These are phyloP conservation scores for Monoraphidium neglectum DNA, from an alignment of 139 green algal genomes.

Conservation along the genomic window DNA sequence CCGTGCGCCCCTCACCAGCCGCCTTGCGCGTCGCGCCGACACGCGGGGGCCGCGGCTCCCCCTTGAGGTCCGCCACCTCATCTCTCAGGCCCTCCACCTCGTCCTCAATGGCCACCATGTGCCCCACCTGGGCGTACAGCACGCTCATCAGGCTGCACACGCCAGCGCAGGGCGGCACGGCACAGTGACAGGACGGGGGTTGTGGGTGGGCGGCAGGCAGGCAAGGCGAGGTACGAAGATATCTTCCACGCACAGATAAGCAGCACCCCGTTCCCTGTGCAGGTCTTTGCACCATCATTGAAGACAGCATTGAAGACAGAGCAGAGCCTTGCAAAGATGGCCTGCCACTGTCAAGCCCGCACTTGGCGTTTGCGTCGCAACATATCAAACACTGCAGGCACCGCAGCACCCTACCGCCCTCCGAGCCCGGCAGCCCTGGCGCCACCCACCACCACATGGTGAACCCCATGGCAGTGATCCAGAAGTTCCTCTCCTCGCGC, in stretches of 20 bases:
- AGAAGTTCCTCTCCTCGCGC: slow-evolving; percentile 50
- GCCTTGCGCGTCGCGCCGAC: no score
- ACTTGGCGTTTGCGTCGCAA: no score
- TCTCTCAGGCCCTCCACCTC: background rate
- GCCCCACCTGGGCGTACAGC: slow-evolving; percentile 24
- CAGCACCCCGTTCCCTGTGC: background rate
- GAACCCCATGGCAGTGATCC: slow-evolving; percentile 42
- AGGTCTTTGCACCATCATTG: background rate
- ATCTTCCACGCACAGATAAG: background rate
- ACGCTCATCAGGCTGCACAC: slow-evolving; percentile 30
- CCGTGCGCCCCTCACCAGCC: no score
- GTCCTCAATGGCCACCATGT: slow-evolving; percentile 7
- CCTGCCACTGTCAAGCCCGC: no score
- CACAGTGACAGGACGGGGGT: no score
- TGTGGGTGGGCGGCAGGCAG: background rate
- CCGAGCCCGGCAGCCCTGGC: no score
- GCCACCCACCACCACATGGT: slow-evolving; percentile 26
- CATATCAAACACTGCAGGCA: no score
- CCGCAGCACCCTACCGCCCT: no score
- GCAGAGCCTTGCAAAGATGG: background rate
- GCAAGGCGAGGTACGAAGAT: background rate
- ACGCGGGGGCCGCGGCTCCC: background rate
- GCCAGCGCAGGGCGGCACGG: no score
- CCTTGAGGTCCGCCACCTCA: slow-evolving; percentile 26
- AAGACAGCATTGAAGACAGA: background rate